Percentiles rank a stretch among this genome's conserved stretches.
phyloP scores from a whole-genome alignment of 2,329 filamentous ascomycete genomes.

The Coleophoma eucalyptorum region DNA sequence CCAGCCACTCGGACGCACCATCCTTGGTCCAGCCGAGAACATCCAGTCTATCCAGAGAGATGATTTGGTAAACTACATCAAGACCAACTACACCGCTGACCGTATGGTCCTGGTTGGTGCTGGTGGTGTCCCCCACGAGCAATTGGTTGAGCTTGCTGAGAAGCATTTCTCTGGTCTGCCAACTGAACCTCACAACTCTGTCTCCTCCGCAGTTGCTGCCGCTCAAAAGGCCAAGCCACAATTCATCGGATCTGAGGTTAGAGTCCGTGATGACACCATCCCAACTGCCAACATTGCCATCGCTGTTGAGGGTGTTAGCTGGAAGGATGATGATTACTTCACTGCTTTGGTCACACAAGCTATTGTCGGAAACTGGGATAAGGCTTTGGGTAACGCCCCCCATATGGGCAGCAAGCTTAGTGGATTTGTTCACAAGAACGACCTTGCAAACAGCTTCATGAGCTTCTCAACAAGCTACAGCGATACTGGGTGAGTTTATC shows the following conservation, averaged over 20 bases:
- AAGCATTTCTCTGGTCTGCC: conserved; percentile 87
- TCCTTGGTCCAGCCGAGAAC: conserved; percentile 96
- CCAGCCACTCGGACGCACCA: conserved; percentile 95
- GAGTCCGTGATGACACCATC: conserved; percentile 94
- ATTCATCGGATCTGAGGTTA: conserved; percentile 94
- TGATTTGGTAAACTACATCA: conserved; percentile 94
- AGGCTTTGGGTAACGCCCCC: conserved; percentile 94
- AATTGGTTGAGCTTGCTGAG: conserved; percentile 94
- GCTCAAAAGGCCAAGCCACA: conserved; percentile 79
- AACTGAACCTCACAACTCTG: conserved; percentile 68
- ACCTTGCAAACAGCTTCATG: conserved; percentile 99
- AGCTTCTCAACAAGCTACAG: conserved; percentile 99
- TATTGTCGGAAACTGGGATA: conserved; percentile 99
- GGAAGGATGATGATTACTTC: conserved; percentile 99
- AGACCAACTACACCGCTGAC: conserved; percentile 99
- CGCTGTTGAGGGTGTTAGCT: conserved; percentile 98
- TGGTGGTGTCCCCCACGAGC: conserved; percentile 87
- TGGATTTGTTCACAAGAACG: conserved; percentile 88
- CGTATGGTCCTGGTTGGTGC: conserved; percentile 98
- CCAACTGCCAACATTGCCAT: conserved; percentile 97
- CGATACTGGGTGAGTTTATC: conserved; percentile 81
- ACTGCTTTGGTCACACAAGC: conserved; percentile 96
- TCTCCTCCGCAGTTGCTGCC: conserved; percentile 66
- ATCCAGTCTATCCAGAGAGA: conserved; percentile 92
- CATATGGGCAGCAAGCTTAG: conserved; percentile 99